A percentile compares a stretch with the other conserved stretches of the same genome.
Evolutionary conservation across 2,329 filamentous ascomycete genomes (phyloP).

Genomic region (Penicillium sp.): DNA sequence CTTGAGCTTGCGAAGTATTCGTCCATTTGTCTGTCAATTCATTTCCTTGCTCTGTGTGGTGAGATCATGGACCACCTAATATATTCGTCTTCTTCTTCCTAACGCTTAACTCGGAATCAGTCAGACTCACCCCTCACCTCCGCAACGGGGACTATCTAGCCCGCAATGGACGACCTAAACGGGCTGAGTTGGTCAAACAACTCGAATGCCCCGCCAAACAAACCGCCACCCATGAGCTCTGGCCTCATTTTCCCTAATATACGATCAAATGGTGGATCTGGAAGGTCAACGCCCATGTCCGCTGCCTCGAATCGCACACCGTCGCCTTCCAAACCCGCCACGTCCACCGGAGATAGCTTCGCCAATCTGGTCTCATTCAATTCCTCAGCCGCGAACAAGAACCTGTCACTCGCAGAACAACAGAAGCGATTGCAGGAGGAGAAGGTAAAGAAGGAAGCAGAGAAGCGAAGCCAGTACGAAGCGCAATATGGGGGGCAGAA

Average conservation of each 20-base stretch:
- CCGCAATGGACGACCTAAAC: slow-evolving; percentile 45
- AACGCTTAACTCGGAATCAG: slow-evolving; percentile 1
- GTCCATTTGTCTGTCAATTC: neutral
- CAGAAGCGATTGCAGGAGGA: slow-evolving; percentile 70
- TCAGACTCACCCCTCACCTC: neutral
- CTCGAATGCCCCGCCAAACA: slow-evolving; percentile 29
- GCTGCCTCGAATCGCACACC: slow-evolving; percentile 28
- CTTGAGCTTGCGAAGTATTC: neutral
- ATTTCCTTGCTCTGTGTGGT: slow-evolving; percentile 4
- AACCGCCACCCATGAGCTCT: slow-evolving; percentile 37
- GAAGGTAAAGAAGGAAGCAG: slow-evolving; percentile 67
- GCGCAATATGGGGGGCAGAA: slow-evolving; percentile 66
- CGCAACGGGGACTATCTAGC: slow-evolving; percentile 4
- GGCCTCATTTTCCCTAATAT: slow-evolving; percentile 33
- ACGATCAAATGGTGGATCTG: slow-evolving; percentile 37
- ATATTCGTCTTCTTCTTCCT: neutral
- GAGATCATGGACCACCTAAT: slow-evolving; percentile 11
- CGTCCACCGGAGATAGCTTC: slow-evolving; percentile 52
- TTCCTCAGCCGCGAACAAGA: slow-evolving; percentile 51
- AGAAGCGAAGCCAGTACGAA: slow-evolving; percentile 65
- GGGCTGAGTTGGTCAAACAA: slow-evolving; percentile 44
- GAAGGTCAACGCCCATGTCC: slow-evolving; percentile 42
- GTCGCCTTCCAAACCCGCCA: slow-evolving; percentile 38
- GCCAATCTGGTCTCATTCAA: slow-evolving; percentile 60
- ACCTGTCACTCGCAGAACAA: slow-evolving; percentile 61